Evolutionary conservation across 441 rosid genomes (phyloP), one percentile per base, ranked within the genome.

Genomic region (Adansonia grandidieri): DNA sequence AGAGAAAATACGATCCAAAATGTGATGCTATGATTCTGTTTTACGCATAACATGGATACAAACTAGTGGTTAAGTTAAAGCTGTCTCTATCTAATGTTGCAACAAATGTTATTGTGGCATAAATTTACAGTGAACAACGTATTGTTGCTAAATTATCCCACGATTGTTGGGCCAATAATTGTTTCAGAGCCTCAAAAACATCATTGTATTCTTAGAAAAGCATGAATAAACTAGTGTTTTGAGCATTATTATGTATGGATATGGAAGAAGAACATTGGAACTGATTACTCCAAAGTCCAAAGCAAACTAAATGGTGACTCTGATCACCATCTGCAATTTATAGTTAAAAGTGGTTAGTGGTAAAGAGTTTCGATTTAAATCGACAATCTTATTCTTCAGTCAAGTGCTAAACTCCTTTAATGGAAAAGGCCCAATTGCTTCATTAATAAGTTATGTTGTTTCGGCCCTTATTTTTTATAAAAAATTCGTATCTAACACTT

Each of bases 1-100:
- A 14, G 91, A 63, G 50, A 81, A 87, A 88, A 89, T 84, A 48
- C 75, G 84, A 78, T 85, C 95, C 57, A 91, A 85, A 65, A 80
- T 91, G 57, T 90, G 66, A 15, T 57, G 4, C 62, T 51, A 17
- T 20, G 14, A 58, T 19, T 45, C 9, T 58, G 54, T 9, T 72
- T 20, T 73, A 6, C 37, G 6, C 37, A 58, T 10, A 60, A 20
- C 54, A 44, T 0, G 53, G 60, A 61, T n/a, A 56, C 24, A 54
- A 40, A 73, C 51, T n/a, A 15, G 20, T 14, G 61, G 2, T 51
- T 24, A 9, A 13, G 13, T 24, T 71, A 71, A 11, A 51, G 2
- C 10, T 20, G 73, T 20, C 9, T 70, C 22, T 11, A 3, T 69
- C n/a, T 20, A 10, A 20, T 47, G 9, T 47, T 47, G 17, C 19